phyloP scores from a whole-genome alignment of 768 basidiomycete species.

The Tubosaeta sp. region DNA sequence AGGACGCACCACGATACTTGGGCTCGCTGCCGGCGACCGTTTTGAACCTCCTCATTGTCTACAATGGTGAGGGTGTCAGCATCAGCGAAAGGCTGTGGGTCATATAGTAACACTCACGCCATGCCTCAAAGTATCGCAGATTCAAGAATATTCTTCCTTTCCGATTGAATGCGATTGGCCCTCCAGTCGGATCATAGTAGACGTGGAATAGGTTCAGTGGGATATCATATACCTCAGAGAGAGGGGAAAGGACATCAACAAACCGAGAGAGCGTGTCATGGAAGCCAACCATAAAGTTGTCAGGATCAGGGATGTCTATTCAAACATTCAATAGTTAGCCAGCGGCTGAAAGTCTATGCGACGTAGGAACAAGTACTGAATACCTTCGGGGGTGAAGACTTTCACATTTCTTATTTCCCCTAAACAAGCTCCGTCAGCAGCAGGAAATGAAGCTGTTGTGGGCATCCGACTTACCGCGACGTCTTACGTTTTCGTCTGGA shows the following conservation, averaged over 20 bases:
- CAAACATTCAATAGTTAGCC: no score
- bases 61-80: no score
- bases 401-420: no score
- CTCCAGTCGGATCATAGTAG: conserved; percentile 75
- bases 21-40: neutral
- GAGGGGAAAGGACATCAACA: conserved; percentile 42
- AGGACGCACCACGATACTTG: neutral
- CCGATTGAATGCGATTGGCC: conserved; percentile 84
- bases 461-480: no score
- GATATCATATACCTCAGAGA: conserved; percentile 21
- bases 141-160: conserved; percentile 84
- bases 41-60: conserved; percentile 2
- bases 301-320: no score
- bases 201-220: conserved; percentile 65
- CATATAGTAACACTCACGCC: conserved; percentile 55
- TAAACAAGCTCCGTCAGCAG: no score
- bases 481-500: no score
- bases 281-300: conserved; percentile 27
- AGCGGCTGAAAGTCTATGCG: no score
- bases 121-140: conserved; percentile 72
- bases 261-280: conserved; percentile 59
- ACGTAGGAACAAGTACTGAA: no score
- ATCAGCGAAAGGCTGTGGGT: neutral
- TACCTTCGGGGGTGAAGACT: no score
- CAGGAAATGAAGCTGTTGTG: no score